These are phyloP conservation scores for Solanum bulbocastanum DNA, from an alignment of 257 asterid genomes.

Conservation along the genomic window DNA sequence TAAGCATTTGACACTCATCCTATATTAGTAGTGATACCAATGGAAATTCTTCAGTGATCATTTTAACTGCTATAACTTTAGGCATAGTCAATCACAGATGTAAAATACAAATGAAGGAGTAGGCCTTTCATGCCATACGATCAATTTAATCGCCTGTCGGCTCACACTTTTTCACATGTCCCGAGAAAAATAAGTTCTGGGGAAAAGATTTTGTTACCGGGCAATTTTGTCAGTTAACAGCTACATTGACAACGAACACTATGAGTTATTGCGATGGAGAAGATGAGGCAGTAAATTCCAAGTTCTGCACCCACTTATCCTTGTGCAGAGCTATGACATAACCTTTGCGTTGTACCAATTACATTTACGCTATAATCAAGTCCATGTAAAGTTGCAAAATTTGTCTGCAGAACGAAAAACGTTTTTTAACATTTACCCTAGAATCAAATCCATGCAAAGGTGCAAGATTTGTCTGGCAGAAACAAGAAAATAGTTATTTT, in stretches of 20 bases:
- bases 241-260: neutral
- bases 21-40: neutral
- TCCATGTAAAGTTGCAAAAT: neutral
- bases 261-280: neutral
- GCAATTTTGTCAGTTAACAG: neutral
- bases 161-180: neutral
- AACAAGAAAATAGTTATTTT: neutral
- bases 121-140: neutral
- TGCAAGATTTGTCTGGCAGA: neutral
- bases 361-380: neutral
- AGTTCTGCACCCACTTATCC: neutral
- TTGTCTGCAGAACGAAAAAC: neutral
- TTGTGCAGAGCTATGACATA: neutral
- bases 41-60: neutral
- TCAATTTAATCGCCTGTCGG: neutral
- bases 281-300: neutral
- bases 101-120: neutral
- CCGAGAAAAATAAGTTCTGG: neutral
- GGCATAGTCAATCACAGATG: neutral
- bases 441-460: neutral
- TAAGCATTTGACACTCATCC: neutral
- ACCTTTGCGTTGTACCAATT: neutral
- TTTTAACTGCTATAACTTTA: neutral
- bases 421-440: neutral
- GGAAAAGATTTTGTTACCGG: neutral